A percentile compares a stretch with the other conserved stretches of the same genome.
phyloP scores from a whole-genome alignment of 805 yeast genomes.

The Sugiyamaella chiloensis region DNA sequence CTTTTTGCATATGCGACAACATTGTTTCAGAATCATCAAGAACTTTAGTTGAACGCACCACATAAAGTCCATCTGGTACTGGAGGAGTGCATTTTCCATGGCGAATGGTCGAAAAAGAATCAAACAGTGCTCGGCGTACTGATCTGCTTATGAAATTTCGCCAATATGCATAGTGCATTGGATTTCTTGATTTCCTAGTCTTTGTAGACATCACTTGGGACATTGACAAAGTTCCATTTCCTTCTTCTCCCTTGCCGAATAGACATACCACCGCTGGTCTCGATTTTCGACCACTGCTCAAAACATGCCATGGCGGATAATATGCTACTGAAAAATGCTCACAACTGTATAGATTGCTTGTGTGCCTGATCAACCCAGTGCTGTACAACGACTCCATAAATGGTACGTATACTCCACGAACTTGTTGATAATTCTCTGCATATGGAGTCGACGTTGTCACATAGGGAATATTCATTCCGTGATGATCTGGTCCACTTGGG shows the following conservation, averaged over 20 bases:
- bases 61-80: constrained; percentile 19
- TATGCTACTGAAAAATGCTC: constrained; percentile 16
- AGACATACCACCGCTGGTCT: constrained; percentile 20
- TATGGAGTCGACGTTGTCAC: constrained; percentile 11
- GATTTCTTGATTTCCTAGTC: constrained; percentile 19
- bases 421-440: background rate
- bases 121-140: constrained; percentile 8
- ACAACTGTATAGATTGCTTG: constrained; percentile 17
- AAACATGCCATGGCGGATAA: constrained; percentile 22
- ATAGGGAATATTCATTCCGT: constrained; percentile 5
- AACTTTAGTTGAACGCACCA: constrained; percentile 15
- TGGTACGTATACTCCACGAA: constrained; percentile 13
- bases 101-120: constrained; percentile 3
- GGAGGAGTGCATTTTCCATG: background rate
- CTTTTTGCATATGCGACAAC: constrained; percentile 11
- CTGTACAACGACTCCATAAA: constrained; percentile 13
- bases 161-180: constrained; percentile 24
- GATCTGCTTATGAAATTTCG: constrained; percentile 12
- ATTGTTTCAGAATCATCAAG: constrained; percentile 10
- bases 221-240: constrained; percentile 17
- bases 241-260: constrained; percentile 15
- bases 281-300: constrained; percentile 22
- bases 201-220: background rate
- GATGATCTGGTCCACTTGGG: background rate
- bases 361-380: background rate